Percentiles rank a stretch among this genome's conserved stretches.
Evolutionary conservation across 495 filamentous ascomycete species (phyloP).

Genomic region (Penicillium maclennaniae): DNA sequence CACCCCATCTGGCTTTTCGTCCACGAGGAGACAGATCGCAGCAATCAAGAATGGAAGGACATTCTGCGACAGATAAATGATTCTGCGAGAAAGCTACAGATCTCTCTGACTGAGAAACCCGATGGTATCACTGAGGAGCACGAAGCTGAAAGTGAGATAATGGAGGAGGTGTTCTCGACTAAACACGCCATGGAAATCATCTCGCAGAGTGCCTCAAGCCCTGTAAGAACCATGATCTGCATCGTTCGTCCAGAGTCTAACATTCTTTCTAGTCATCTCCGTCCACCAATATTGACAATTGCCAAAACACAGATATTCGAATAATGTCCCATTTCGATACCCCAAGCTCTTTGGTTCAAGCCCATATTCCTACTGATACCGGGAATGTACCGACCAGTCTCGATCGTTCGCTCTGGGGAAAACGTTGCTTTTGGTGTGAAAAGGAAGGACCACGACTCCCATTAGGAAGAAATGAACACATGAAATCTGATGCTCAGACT

Average conservation of each 20-base stretch:
- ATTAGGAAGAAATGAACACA: not conserved
- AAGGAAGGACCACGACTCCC: not conserved
- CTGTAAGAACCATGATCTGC: too few relatives aligned
- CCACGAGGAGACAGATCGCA: conserved; percentile 17
- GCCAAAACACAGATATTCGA: too few relatives aligned
- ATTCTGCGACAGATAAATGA: conserved; percentile 17
- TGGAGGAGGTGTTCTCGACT: not conserved
- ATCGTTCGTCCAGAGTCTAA: too few relatives aligned
- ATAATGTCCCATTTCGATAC: too few relatives aligned
- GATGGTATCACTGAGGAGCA: not conserved
- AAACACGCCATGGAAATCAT: too few relatives aligned
- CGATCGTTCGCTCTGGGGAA: not conserved
- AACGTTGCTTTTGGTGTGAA: not conserved
- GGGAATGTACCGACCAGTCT: not conserved
- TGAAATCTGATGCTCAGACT: not conserved
- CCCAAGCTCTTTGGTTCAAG: not conserved
- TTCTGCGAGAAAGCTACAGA: conserved; percentile 6
- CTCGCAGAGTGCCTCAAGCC: too few relatives aligned
- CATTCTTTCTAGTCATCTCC: too few relatives aligned
- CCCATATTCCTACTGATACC: not conserved
- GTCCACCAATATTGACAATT: too few relatives aligned
- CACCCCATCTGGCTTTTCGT: conserved; percentile 26
- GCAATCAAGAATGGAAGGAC: conserved; percentile 15
- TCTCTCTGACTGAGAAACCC: conserved; percentile 13
- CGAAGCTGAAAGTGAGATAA: not conserved